Evolutionary conservation across 1,284 basidiomycete species (phyloP), one percentile per base, ranked within the genome.

Genomic region (Papiliotrema laurentii): DNA sequence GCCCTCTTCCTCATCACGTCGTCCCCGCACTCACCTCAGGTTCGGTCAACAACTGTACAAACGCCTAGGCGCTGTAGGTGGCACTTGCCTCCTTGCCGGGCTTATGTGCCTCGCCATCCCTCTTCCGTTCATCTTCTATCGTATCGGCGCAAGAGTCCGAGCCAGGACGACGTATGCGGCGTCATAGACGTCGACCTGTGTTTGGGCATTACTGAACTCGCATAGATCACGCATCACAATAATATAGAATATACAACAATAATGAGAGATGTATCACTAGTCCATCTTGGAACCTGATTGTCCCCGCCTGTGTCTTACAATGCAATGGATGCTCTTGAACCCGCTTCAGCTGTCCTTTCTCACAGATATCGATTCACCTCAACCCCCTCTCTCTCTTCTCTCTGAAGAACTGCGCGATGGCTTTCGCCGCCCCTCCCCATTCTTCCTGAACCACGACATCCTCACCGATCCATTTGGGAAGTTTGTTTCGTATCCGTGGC

Each of bases 381-480:
- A 28, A 28, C 10, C 41, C 18, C 43, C 59, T 37, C 56, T 53
- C 52, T 34, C 64, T 58, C 52, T 74, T 74, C 31, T 77, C 59
- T 76, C 63, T 75, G 69, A 83, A 89, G 70, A 91, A 92, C 16
- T 74, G 73, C 4, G 82, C 82, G 27, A 92, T 71, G 47, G 82
- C 79, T 59, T 82, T 84, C 54, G 91, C 80, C 2, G 82, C 81
- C 50, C 82, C 81, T 5, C 86, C 86, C 72, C 91, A 97, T 9
- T 78, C 79, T 13, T 85, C 79, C 16, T 84, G 77, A 1, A 83
- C 75, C 27, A 76, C 68, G 18, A 89, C 73, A 31, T 81, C 80
- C 46, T 80, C 75, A 3, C 83, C 84, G 52, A 97, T 93, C 94
- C 92, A 96, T 50, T 78, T 80, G 0, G 92, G 91, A 21, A 96